A percentile compares a stretch with the other conserved stretches of the same genome.
Conservation (phyloP, 768 basidiomycete species). For the Russula sp. region DNA sequence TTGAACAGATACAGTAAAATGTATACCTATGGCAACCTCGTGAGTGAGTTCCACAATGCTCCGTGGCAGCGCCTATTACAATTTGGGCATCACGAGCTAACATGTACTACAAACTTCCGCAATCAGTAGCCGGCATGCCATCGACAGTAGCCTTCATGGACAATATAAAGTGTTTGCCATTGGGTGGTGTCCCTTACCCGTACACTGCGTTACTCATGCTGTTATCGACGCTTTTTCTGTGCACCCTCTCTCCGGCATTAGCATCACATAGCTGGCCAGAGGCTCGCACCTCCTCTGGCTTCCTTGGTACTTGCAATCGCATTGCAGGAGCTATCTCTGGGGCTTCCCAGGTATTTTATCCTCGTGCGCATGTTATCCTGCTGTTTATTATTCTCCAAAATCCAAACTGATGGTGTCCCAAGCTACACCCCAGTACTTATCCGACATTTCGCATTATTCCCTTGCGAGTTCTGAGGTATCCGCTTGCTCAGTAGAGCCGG, state of each 20-base stretch:
- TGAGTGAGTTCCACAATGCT: too few relatives aligned
- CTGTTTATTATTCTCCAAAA: too few relatives aligned
- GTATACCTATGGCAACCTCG: too few relatives aligned
- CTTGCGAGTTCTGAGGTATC: conserved; percentile 5
- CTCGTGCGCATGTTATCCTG: not conserved
- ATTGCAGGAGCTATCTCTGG: not conserved
- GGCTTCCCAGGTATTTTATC: conserved; percentile 1
- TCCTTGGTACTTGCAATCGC: not conserved
- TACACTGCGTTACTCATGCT: not conserved
- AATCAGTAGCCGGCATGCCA: not conserved
- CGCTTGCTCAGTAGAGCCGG: conserved; percentile 20
- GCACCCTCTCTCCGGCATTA: not conserved
- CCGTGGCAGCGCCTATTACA: not conserved
- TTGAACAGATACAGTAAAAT: too few relatives aligned
- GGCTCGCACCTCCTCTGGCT: not conserved
- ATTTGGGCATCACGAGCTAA: not conserved
- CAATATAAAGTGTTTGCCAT: too few relatives aligned
- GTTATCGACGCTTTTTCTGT: not conserved
- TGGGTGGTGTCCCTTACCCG: too few relatives aligned
- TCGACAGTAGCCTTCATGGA: not conserved
- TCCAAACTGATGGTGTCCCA: not conserved
- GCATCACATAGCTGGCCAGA: not conserved
- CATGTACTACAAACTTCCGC: too few relatives aligned
- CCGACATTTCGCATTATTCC: conserved; percentile 6
- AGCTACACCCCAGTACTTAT: conserved; percentile 7